phyloP scores from a whole-genome alignment of 2,329 filamentous ascomycete species.

The Thielaviopsis punctulata region DNA sequence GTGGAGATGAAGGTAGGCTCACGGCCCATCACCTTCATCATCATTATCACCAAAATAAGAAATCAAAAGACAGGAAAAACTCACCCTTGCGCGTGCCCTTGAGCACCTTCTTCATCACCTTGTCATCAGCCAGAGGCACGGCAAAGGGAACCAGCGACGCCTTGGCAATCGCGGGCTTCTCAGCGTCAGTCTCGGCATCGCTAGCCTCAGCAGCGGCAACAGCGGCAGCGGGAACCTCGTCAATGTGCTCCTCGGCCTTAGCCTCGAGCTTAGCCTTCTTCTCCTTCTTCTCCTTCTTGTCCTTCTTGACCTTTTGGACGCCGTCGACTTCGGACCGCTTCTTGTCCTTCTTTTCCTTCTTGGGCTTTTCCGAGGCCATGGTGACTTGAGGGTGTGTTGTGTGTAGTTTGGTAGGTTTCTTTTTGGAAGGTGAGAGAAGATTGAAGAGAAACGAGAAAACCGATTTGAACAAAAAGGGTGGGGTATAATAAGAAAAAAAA shows the following conservation, averaged over 20 bases:
- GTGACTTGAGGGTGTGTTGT: too few species aligned
- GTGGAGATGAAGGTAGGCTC: background rate
- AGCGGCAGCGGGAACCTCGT: slow-evolving; percentile 27
- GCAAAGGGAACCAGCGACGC: slow-evolving; percentile 68
- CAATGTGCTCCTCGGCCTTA: slow-evolving; percentile 58
- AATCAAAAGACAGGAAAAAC: slow-evolving; percentile 13
- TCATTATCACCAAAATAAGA: too few species aligned
- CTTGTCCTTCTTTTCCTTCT: slow-evolving; percentile 34
- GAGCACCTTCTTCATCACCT: slow-evolving; percentile 47
- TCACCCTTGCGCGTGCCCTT: slow-evolving; percentile 40
- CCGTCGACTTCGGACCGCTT: slow-evolving; percentile 44
- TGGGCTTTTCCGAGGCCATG: slow-evolving; percentile 32
- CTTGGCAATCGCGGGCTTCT: slow-evolving; percentile 22
- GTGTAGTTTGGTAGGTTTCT: background rate
- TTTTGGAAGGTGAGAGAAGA: background rate
- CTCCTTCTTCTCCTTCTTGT: slow-evolving; percentile 40
- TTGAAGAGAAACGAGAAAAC: slow-evolving; percentile 13
- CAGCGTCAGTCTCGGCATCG: slow-evolving; percentile 19
- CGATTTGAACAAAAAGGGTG: background rate
- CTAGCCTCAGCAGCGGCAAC: slow-evolving; percentile 28
- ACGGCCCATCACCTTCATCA: too few species aligned
- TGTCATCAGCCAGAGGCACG: slow-evolving; percentile 62
- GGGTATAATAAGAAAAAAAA: slow-evolving; percentile 1
- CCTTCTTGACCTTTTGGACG: slow-evolving; percentile 40
- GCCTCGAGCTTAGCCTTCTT: slow-evolving; percentile 41